Conservation (phyloP, 345 rosid species). For the Anastatica hierochuntica region DNA sequence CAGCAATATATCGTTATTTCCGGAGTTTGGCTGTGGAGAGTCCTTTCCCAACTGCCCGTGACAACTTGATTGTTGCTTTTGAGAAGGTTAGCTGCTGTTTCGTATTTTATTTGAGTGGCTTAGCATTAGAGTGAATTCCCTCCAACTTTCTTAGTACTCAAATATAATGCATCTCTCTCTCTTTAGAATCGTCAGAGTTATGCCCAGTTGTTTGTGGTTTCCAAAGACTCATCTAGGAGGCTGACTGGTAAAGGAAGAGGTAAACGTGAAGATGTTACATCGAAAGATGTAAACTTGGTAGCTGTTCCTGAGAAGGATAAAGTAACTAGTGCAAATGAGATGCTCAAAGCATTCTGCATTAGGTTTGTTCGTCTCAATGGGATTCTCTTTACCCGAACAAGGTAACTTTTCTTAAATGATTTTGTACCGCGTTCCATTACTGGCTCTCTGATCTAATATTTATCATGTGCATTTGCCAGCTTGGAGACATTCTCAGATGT, state of each 20-base stretch:
- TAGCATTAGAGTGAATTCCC: not conserved
- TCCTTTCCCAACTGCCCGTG: constrained; percentile 94
- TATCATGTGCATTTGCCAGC: constrained; percentile 34
- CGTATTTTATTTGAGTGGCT: constrained; percentile 1
- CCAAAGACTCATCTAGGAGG: constrained; percentile 35
- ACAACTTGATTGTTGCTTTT: constrained; percentile 92
- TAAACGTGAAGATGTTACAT: constrained; percentile 38
- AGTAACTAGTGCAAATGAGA: constrained; percentile 34
- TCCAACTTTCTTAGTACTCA: not conserved
- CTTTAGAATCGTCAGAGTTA: constrained; percentile 62
- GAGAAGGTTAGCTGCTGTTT: constrained; percentile 56
- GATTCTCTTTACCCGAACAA: constrained; percentile 86
- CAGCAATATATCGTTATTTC: constrained; percentile 76
- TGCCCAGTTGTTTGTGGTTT: constrained; percentile 40
- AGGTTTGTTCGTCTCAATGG: constrained; percentile 86
- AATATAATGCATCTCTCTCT: not conserved
- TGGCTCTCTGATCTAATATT: constrained; percentile 4
- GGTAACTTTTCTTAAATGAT: constrained; percentile 36
- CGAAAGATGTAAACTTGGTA: constrained; percentile 41
- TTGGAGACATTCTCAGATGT: constrained; percentile 84
- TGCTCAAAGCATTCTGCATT: constrained; percentile 53
- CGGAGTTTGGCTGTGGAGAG: constrained; percentile 89
- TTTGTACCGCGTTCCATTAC: not conserved
- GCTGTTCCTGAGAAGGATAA: constrained; percentile 38
- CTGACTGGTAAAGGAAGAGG: constrained; percentile 53